Evolutionary conservation across 2,329 filamentous ascomycete genomes (phyloP), one percentile per base, ranked within the genome.

Genomic region (Didymosphaeria variabile): DNA sequence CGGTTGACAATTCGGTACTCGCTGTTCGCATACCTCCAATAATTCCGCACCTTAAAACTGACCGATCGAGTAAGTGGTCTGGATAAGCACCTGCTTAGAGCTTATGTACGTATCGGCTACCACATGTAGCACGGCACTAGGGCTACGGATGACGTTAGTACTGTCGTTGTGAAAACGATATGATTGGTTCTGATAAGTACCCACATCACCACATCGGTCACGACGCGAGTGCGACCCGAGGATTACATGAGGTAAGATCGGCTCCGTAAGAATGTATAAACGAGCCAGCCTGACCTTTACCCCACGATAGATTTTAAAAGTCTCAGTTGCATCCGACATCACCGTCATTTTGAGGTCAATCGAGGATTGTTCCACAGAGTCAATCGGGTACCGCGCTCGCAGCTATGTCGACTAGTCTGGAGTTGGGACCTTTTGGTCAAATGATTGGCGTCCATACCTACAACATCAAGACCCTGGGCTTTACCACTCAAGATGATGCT

Each of bases 381-480:
- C n/a, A n/a, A n/a, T n/a, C n/a, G n/a, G n/a, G n/a, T n/a, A 9
- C 21, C 19, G 10, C 21, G 26, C 12, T 19, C 17, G 21, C 50
- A 53, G 19, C 31, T 17, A 53, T 53, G 50, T 23, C 36, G 13
- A 31, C 50, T 1, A 17, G n/a, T 9, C 21, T 26, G 13, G 34
- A 53, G 21, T 21, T 53, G 12, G 50, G 50, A 29, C 50, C 50
- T 13, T 31, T 53, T 9, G 50, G 34, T n/a, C 50, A 42, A 8
- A 53, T 53, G 50, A 40, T 42, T 40, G 34, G 50, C 34, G 23
- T 31, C 8, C 50, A 53, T 29, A 53, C 50, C 5, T 53, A 53
- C 21, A 53, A 42, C 17, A 19, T 53, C 32, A 53, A 53, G 19
- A 42, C 50, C 23, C 9, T 42, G 34, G 50, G 50, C 9, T 53